Evolutionary conservation across 2,329 filamentous ascomycete genomes (phyloP), one percentile per base, ranked within the genome.

Genomic region (Penicillium sp.): DNA sequence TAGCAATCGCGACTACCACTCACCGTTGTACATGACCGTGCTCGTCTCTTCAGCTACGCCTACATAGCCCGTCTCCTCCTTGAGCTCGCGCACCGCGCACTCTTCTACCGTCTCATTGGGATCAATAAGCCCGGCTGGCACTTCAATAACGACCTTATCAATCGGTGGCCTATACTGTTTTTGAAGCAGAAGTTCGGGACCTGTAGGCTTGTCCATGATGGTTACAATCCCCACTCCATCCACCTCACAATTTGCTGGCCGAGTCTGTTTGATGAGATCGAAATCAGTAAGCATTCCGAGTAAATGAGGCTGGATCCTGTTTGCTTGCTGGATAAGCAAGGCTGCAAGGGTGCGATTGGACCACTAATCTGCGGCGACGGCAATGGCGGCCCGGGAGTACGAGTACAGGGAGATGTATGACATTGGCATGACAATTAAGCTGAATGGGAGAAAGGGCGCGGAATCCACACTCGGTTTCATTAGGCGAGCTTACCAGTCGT

Each of bases 11-110:
- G 47, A 35, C 44, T 31, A 51, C 29, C 41, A 71, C 77, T 52
- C 67, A 81, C 79, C 79, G 64, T 81, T 81, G 61, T 75, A 81
- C 78, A 81, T 80, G 11, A 81, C 64, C 53, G 76, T 71, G 58
- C 79, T 80, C 13, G 73, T 78, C 66, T 78, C 61, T 62, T 78
- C 73, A 9, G 76, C 78, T 15, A 77, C 74, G 3, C 82, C 88
- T 66, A 87, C 81, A 70, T 87, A 88, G 21, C 86, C 86, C 1
- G 86, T 88, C 73, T 88, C 86, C 73, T 89, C 86, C 65, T 81
- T 85, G 47, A 88, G 75, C 73, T 88, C 86, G 19, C 86, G 78
- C 11, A 88, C 75, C 13, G 84, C 84, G 51, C 85, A 85, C 51
- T 85, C 80, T 68, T 83, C 81, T 2, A 85, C 82, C 1, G 81